Conservation (phyloP, 2,329 filamentous ascomycete species). For the Spiromastix sp. region DNA sequence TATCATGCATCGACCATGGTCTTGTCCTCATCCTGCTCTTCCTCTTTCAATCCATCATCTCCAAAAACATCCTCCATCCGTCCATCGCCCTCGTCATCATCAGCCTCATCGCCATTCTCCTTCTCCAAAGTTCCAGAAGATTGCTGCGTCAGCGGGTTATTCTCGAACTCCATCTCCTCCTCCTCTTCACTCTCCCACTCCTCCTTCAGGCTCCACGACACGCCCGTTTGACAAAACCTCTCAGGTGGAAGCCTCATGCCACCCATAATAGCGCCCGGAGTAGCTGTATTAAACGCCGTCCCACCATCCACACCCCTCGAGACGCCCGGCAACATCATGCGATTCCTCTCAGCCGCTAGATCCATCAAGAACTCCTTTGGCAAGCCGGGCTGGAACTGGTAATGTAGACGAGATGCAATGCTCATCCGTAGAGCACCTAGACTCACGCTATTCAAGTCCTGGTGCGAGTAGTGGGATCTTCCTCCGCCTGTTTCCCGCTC, state of each 20-base stretch:
- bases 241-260: constrained; percentile 52
- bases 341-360: constrained; percentile 46
- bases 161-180: constrained; percentile 22
- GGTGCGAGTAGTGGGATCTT: constrained; percentile 6
- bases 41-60: constrained; percentile 26
- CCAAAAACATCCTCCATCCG: constrained; percentile 40
- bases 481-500: constrained; percentile 21
- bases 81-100: constrained; percentile 36
- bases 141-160: constrained; percentile 16
- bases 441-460: constrained; percentile 33
- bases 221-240: constrained; percentile 49
- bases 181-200: constrained; percentile 48
- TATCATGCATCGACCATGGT: constrained; percentile 23
- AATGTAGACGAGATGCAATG: constrained; percentile 48
- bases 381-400: constrained; percentile 49
- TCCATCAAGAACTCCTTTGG: constrained; percentile 54
- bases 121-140: constrained; percentile 11
- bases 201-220: constrained; percentile 46
- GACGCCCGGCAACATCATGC: constrained; percentile 43
- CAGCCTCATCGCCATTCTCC: constrained; percentile 17
- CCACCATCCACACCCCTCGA: constrained; percentile 33
- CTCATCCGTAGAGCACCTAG: constrained; percentile 50
- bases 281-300: constrained; percentile 14
- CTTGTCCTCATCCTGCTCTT: constrained; percentile 26
- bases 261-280: constrained; percentile 30